phyloP scores from a whole-genome alignment of 352 stramenopile genomes.

The Phytophthora vignae region DNA sequence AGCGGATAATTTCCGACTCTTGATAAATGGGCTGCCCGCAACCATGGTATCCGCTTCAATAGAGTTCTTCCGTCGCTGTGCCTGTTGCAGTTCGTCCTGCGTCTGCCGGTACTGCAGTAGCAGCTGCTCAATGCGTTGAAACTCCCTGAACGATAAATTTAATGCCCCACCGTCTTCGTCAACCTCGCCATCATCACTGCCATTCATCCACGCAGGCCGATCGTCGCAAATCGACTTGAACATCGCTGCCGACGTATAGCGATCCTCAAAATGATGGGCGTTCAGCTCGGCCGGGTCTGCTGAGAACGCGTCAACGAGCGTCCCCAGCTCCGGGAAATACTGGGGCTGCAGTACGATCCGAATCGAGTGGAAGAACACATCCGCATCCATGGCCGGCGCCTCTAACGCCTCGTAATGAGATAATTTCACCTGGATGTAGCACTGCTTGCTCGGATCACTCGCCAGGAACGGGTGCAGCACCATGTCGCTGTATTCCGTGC shows the following conservation, averaged over 20 bases:
- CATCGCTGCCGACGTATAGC: constrained; percentile 56
- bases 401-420: constrained; percentile 82
- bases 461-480: constrained; percentile 73
- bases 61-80: constrained; percentile 37
- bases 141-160: constrained; percentile 82
- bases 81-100: constrained; percentile 63
- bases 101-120: constrained; percentile 83
- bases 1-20: constrained; percentile 62
- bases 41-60: constrained; percentile 2
- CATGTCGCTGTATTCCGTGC: constrained; percentile 47
- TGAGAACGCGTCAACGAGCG: constrained; percentile 74
- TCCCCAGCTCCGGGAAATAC: constrained; percentile 79
- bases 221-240: constrained; percentile 83
- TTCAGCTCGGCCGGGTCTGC: constrained; percentile 30
- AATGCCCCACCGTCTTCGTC: constrained; percentile 35
- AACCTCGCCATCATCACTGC: constrained; percentile 44
- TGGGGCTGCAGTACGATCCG: constrained; percentile 82
- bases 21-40: constrained; percentile 28
- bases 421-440: constrained; percentile 87
- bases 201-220: constrained; percentile 61
- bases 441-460: constrained; percentile 69
- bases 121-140: constrained; percentile 87
- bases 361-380: constrained; percentile 88
- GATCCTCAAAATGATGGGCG: constrained; percentile 29
- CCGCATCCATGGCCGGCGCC: constrained; percentile 73